Evolutionary conservation across 2,329 filamentous ascomycete species (phyloP), one percentile per base, ranked within the genome.

Genomic region (Ascochyta viciae-villosae): DNA sequence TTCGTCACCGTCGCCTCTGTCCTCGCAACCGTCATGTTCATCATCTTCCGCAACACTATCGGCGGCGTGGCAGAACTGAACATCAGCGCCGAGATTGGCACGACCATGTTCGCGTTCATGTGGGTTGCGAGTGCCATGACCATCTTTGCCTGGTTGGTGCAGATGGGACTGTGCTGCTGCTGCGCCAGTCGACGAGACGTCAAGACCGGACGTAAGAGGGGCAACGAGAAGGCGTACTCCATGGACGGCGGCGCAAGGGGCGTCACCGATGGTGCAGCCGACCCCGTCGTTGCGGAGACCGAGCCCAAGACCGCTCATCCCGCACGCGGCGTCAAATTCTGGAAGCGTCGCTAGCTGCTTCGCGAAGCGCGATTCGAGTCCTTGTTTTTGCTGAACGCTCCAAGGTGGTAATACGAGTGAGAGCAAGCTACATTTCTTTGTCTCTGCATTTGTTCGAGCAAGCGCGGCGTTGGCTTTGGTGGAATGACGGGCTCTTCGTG

Each of bases 101-200:
- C 74, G 33, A 83, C 86, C 63, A 93, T 96, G 89, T 85, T 96
- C 67, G 89, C 80, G 0, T 96, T 96, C 71, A 94, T 96, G 89
- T 98, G 94, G 93, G 84, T 92, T 26, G 90, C 89, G 0, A 83
- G 87, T 0, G 85, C 81, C 0, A 85, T 88, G 57, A 84, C 85
- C 1, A 77, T 91, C 5, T 68, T 93, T 19, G 88, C 89, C 0
- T 93, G 90, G 72, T 50, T 81, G 9, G 80, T 96, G 19, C 91
- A 96, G 74, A 79, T 89, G 26, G 86, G 88, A 29, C 83, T 94
- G 74, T 90, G 88, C 65, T 96, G 92, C 75, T 96, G 90, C 74
- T 91, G 89, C 68, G 83, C 83, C 12, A 83, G 80, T 37, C 72
- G 82, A 44, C 73, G 85, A 57, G 84, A 87, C 59, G 75, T 87